phyloP scores from a whole-genome alignment of 371 early-diverging fungal genomes.

The Lichtheimia ramosa region DNA sequence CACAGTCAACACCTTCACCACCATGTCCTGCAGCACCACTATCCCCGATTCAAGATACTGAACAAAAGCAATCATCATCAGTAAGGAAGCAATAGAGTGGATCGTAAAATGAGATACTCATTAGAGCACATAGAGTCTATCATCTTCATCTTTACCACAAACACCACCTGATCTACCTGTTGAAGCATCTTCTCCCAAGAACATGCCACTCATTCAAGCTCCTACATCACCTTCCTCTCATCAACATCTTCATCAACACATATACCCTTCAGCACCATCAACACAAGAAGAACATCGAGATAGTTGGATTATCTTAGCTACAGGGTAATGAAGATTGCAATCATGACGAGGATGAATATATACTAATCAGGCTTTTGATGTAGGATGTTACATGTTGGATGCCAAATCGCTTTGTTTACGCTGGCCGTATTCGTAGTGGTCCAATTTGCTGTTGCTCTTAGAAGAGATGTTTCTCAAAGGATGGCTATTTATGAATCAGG shows the following conservation, averaged over 20 bases:
- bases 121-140: background rate
- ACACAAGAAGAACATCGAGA: slow-evolving; percentile 4
- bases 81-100: background rate
- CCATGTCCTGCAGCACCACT: background rate
- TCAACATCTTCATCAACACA: slow-evolving; percentile 11
- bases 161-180: background rate
- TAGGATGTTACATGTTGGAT: slow-evolving; percentile 13
- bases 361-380: background rate
- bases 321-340: too few relatives aligned
- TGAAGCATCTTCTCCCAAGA: background rate
- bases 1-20: background rate
- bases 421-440: slow-evolving; percentile 15
- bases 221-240: background rate
- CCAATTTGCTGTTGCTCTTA: slow-evolving; percentile 19
- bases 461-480: slow-evolving; percentile 11
- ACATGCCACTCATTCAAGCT: background rate
- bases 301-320: background rate
- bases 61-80: background rate
- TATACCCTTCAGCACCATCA: slow-evolving; percentile 7
- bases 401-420: slow-evolving; percentile 12
- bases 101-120: background rate
- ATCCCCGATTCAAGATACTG: too few relatives aligned
- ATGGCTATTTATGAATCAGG: slow-evolving; percentile 20
- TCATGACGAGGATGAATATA: too few relatives aligned
- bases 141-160: background rate